A percentile compares a stretch with the other conserved stretches of the same genome.
These are phyloP conservation scores for Tolypocladium guangdongense DNA, from an alignment of 2,329 filamentous ascomycete genomes.

Conservation along the genomic window DNA sequence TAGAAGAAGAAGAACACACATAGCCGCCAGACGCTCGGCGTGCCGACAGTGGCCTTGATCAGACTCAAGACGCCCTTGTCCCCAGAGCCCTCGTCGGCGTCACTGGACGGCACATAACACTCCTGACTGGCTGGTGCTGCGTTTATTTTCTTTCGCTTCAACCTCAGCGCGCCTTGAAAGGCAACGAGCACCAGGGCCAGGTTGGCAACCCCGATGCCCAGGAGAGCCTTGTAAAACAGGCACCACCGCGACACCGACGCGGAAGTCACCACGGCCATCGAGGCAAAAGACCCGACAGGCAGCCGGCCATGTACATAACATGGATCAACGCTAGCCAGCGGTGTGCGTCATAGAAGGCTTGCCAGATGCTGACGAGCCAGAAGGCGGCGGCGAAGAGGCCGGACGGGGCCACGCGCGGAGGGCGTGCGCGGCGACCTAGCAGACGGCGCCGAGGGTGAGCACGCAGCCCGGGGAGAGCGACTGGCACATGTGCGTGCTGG, in stretches of 20 bases:
- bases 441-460: constrained; percentile 40
- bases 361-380: constrained; percentile 45
- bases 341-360: constrained; percentile 54
- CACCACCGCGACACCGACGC: constrained; percentile 32
- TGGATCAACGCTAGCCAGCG: constrained; percentile 54
- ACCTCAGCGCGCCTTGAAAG: constrained; percentile 35
- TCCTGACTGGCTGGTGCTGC: constrained; percentile 13
- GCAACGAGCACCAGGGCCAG: constrained; percentile 32
- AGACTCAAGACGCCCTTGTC: constrained; percentile 30
- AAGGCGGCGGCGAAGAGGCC: constrained; percentile 46
- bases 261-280: constrained; percentile 36
- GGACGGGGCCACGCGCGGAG: constrained; percentile 49
- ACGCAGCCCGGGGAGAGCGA: constrained; percentile 45
- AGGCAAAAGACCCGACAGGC: constrained; percentile 46
- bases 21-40: constrained; percentile 43
- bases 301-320: constrained; percentile 48
- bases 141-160: constrained; percentile 7
- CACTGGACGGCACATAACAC: background rate
- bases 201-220: constrained; percentile 42
- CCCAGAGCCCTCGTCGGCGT: too few species aligned
- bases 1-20: constrained; percentile 56
- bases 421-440: constrained; percentile 43
- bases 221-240: constrained; percentile 44
- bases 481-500: constrained; percentile 41
- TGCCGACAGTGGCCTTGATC: constrained; percentile 32